Evolutionary conservation across 371 early-diverging fungal species (phyloP), one percentile per base, ranked within the genome.

Genomic region (Mucor racemosus): DNA sequence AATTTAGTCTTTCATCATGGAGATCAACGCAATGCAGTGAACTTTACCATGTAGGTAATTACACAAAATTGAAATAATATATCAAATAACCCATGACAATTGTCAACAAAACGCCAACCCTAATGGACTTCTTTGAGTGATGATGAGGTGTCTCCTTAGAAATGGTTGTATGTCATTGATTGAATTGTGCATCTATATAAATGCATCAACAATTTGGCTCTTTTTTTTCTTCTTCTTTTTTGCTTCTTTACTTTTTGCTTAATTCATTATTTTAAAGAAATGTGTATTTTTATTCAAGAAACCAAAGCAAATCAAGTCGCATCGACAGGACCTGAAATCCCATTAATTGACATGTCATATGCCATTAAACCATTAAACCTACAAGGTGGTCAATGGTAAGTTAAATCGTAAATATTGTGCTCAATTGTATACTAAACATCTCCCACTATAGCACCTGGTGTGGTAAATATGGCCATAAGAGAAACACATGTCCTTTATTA

Each of bases 341-440:
- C 42, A 15, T 19, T 41, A 26, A 64, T 34, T 13, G 56, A 55
- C 41, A 69, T 65, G 69, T 21, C 62, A 31, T 17, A 35, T 33
- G 33, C 34, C 31, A 62, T 70, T 31, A 70, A 70, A 34, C 66
- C 66, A 50, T 66, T 70, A 39, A 70, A 70, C n/a, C 50, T 70
- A 41, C 42, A 61, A 62, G 71, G 71, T 11, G 71, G 71, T 33
- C 71, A 70, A 62, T 70, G 71, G 71, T 70, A 66, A 66, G 55
- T 41, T 10, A 21, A 8, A 7, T 96, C 91, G 90, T 48, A 10
- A 13, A 40, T 14, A 19, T 26, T 26, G 26, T 3, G 3, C 4
- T 56, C 40, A 41, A 35, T 11, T 26, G 39, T 36, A 36, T 60
- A 56, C 56, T 56, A 26, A 50, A 34, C 11, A 17, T 14, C 13